Base-by-base conservation (phyloP, 208 protist genomes). In the Angomonas ambiguus region DNA sequence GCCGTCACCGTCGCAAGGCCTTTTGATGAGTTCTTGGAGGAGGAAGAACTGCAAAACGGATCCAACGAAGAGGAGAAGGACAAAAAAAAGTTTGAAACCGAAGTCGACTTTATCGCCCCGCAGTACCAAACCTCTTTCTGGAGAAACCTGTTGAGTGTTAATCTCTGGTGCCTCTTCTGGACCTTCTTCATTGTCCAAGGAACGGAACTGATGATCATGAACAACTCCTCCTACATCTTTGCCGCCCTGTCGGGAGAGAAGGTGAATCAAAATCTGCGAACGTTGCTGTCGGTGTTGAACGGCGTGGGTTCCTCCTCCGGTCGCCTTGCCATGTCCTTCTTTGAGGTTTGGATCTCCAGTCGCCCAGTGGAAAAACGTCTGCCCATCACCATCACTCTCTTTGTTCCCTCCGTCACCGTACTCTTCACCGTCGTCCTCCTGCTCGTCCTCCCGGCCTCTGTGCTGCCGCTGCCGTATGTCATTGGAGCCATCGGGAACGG, bases 251-350 rank as follows among this genome's bases (percentile, higher is more conserved):
- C 76, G 20, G 79, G 70, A 27, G 63, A 77, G 20, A 56, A 56
- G n/a, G 59, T 68, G 0, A 48, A 42, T 28, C 10, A 16, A 0
- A 69, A 79, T 30, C 71, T 84, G 32, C 53, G 60, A 25, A 73
- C 74, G 32, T 61, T 91, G 64, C 64, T 87, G 55, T 87, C 72
- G 16, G 78, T 87, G n/a, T 59, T 91, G 45, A 83, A 83, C 67
- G 80, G 84, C 32, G 76, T 82, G 16, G 84, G 84, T 41, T 84
- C 77, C 48, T 77, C 75, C 5, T 61, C 78, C 18, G 84, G 84
- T 27, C 74, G 80, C 10, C 62, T 91, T 35, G 18, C 71, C 42
- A 85, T 87, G 80, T 80, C 74, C 0, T 42, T 20, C 34, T 81
- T 87, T 65, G 80, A 91, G 62, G 45, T 83, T 16, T 82, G 72